Conservation (phyloP, 495 filamentous ascomycete species). For the Hamigera avellanea region DNA sequence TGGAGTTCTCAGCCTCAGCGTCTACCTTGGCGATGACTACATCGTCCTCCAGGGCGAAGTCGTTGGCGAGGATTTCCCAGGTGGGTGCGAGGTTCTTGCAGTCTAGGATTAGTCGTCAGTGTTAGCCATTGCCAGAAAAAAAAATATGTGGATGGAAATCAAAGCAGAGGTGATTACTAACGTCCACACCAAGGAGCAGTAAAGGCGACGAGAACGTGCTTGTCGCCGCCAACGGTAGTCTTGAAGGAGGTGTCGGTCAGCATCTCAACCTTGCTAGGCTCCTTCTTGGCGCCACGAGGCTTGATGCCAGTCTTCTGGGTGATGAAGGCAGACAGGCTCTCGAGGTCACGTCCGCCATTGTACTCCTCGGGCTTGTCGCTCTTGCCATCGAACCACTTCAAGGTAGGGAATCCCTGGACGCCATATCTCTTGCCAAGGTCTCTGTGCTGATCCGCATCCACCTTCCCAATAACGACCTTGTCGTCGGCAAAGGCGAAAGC, state of each 20-base stretch:
- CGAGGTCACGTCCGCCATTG: slow-evolving; percentile 75
- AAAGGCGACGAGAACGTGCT: slow-evolving; percentile 91
- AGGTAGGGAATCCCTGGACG: slow-evolving; percentile 87
- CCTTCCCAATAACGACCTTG: slow-evolving; percentile 85
- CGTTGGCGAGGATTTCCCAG: slow-evolving; percentile 79
- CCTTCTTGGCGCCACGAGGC: slow-evolving; percentile 57
- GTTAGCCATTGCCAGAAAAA: background rate
- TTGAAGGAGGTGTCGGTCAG: slow-evolving; percentile 73
- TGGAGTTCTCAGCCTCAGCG: slow-evolving; percentile 75
- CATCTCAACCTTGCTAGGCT: slow-evolving; percentile 63
- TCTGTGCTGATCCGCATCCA: slow-evolving; percentile 86
- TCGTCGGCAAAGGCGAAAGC: slow-evolving; percentile 61
- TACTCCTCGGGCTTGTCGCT: slow-evolving; percentile 80
- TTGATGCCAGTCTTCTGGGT: slow-evolving; percentile 79
- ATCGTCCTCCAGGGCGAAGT: slow-evolving; percentile 64
- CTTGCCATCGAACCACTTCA: slow-evolving; percentile 98
- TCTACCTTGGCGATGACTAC: slow-evolving; percentile 92
- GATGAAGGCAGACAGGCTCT: slow-evolving; percentile 71
- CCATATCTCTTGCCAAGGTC: slow-evolving; percentile 73
- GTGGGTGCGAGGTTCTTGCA: slow-evolving; percentile 89
- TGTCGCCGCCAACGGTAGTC: slow-evolving; percentile 65
- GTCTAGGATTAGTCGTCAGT: slow-evolving; percentile 45
- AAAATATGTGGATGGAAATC: slow-evolving; percentile 2
- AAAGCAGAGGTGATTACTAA: slow-evolving; percentile 39
- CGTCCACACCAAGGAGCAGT: slow-evolving; percentile 96